Base-by-base conservation (phyloP, 1,284 basidiomycete species). In the Cryptococcus deneoformans region DNA sequence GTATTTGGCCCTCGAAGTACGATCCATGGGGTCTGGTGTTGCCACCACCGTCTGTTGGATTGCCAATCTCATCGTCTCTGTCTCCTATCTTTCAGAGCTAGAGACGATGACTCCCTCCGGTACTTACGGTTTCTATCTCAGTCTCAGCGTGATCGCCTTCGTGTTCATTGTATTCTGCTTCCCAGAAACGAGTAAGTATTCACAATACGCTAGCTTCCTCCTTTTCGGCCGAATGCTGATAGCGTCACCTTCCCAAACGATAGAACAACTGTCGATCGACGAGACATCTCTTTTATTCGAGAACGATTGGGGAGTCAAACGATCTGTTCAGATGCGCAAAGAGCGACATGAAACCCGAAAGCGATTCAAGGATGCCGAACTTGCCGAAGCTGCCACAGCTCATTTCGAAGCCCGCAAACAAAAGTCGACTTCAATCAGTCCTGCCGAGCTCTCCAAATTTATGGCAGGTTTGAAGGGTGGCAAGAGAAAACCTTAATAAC, bases 1-100 rank as follows among this genome's bases (percentile, higher is more conserved):
- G 54, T 70, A 70, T 61, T 64, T 71, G 42, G 57, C 67, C 5
- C 67, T 73, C 20, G 68, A 75, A 52, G 70, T 71, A 12, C 66
- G 73, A 20, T 70, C 70, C 38, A 42, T 66, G 8, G 75, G 73
- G 20, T 16, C 51, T 52, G 3, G 61, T 20, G 20, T 65, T 29
- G 46, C 59, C n/a, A 59, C 65, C 16, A 60, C 52, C 29, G 50
- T 57, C 12, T 60, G 51, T 42, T 68, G 63, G 61, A 35, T 61
- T 9, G 60, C 63, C 40, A 68, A 66, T 52, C 53, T 68, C 20
- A 47, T 63, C 20, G 59, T 67, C 14, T 60, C 65, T 11, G 63
- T 66, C 14, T 38, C 59, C 0, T 65, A 47, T 48, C 58, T 68
- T 29, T 48, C 61, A 1, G 39, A 61, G 53, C 46, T 68, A 20